These are phyloP conservation scores for Russula compacta DNA, from an alignment of 768 basidiomycete species.

Conservation along the genomic window DNA sequence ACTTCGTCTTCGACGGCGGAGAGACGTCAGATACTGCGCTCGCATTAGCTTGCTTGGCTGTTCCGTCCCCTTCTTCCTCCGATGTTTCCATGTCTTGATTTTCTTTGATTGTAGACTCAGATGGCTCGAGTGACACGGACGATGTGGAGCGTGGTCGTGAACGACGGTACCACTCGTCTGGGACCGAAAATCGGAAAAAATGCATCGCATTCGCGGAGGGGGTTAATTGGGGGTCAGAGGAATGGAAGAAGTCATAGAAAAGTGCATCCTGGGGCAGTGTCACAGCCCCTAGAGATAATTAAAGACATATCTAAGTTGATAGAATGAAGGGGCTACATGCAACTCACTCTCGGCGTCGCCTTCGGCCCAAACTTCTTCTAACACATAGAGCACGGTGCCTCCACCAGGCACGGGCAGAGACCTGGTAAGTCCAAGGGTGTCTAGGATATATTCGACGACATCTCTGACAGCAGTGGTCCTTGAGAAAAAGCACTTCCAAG, in stretches of 20 bases:
- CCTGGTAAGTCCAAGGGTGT: constrained; percentile 64
- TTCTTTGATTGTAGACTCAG: constrained; percentile 41
- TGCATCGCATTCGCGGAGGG: constrained; percentile 36
- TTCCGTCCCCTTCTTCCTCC: constrained; percentile 46
- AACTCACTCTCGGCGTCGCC: constrained; percentile 46
- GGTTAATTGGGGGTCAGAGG: constrained; percentile 34
- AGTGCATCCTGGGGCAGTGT: constrained; percentile 36
- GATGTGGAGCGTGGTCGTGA: constrained; percentile 49
- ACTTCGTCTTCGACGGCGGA: constrained; percentile 15
- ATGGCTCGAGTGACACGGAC: constrained; percentile 38
- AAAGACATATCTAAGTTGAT: background rate
- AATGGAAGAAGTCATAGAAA: constrained; percentile 36
- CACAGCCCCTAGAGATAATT: constrained; percentile 30
- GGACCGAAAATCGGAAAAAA: constrained; percentile 56
- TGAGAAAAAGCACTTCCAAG: constrained; percentile 58
- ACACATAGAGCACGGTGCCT: constrained; percentile 58
- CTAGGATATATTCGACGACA: constrained; percentile 40
- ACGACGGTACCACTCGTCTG: constrained; percentile 73
- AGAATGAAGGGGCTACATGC: background rate
- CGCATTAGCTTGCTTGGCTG: constrained; percentile 44
- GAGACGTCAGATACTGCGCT: constrained; percentile 21
- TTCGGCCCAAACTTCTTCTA: constrained; percentile 60
- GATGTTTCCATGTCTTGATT: constrained; percentile 42
- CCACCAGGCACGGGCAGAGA: constrained; percentile 57
- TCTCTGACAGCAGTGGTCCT: constrained; percentile 46